A percentile compares a stretch with the other conserved stretches of the same genome.
phyloP scores from a whole-genome alignment of 73 alveolate species.

The Tetrahymena borealis region DNA sequence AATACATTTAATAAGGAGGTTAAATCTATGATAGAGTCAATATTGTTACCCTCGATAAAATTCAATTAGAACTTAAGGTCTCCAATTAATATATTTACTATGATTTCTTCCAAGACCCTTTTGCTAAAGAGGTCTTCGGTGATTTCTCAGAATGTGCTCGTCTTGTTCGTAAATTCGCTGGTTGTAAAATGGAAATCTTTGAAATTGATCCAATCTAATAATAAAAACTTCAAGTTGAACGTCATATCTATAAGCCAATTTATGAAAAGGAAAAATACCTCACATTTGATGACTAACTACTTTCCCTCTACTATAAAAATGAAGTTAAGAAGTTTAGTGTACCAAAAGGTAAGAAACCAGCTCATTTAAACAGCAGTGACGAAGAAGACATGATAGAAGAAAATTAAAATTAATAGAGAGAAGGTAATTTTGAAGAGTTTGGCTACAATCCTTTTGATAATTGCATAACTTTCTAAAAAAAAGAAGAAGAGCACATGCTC shows the following conservation, averaged over 20 bases:
- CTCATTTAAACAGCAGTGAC: neutral
- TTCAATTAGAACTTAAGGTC: neutral
- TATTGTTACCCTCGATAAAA: neutral
- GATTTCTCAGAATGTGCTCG: conserved; percentile 2
- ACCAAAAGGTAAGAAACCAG: neutral
- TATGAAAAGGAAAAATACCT: neutral
- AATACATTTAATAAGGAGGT: neutral
- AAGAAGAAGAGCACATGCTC: neutral
- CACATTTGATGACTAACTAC: neutral
- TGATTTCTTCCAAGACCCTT: neutral
- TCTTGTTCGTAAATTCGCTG: neutral
- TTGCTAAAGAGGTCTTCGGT: neutral
- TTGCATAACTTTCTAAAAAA: neutral
- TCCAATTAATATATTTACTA: neutral
- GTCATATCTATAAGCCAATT: neutral
- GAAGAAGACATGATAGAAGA: neutral
- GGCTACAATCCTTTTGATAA: neutral
- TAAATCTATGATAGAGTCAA: neutral
- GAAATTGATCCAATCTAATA: neutral
- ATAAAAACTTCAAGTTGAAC: neutral
- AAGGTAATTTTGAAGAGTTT: neutral
- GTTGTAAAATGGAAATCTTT: neutral
- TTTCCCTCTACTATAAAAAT: neutral
- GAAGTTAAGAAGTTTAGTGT: neutral
- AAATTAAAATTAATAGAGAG: neutral